Base-by-base conservation (phyloP, 306 rosid genomes). In the Gynostemma pentaphyllum region DNA sequence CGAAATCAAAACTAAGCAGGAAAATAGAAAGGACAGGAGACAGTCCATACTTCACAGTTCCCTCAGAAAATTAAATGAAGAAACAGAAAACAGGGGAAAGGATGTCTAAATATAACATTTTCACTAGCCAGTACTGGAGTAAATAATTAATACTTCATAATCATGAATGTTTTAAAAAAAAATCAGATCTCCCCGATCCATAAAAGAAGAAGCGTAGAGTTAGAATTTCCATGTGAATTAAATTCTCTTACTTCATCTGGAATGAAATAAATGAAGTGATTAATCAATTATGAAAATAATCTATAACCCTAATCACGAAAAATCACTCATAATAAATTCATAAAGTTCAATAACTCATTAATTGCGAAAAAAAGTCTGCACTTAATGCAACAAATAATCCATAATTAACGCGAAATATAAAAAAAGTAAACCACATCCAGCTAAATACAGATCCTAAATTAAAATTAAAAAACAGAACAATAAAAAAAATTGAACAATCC, bases 151-250 rank as follows among this genome's bases (percentile, higher is more conserved):
- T 42, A 49, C 55, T 27, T 8, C 32, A 21, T 39, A 54, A 16
- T 8, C 32, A 21, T 39, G 50, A 16, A 62, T 34, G 70, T 52
- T 56, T 14, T 13, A 72, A 61, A 69, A 68, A 24, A 40, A 66
- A n/a, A n/a, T n/a, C 18, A 69, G 68, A 72, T 56, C 48, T 68
- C 56, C 71, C 75, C 69, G 62, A 55, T 68, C 74, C 76, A 72
- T 32, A 74, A 54, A 71, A 67, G 44, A 54, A 67, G 45, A 71
- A 21, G 9, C 2, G 53, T 23, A 15, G 48, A 42, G 48, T 64
- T 47, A 39, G 4, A 6, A 78, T 62, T 36, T 21, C 45, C 52
- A 54, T 29, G 52, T 65, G 60, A 55, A 67, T 74, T 71, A 75
- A 72, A 72, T 64, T 61, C 42, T 50, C 54, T 61, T 61, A 73